phyloP scores from a whole-genome alignment of 108 stramenopile genomes.

The Discostella stelligeroides region DNA sequence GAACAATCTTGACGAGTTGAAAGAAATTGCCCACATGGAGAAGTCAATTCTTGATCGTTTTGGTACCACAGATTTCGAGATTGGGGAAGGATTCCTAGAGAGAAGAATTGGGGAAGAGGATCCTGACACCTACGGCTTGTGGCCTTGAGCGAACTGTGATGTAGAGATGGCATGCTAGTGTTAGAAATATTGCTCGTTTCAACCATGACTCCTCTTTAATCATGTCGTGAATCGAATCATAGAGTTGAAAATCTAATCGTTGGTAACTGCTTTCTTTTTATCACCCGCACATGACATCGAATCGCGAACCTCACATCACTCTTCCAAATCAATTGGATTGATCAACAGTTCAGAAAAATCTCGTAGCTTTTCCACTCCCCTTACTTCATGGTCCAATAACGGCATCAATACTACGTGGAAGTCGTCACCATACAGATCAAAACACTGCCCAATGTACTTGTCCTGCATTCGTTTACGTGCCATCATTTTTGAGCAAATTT shows the following conservation, averaged over 20 bases:
- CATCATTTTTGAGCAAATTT: conserved; percentile 96
- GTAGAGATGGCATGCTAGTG: too few species aligned
- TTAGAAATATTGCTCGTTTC: too few species aligned
- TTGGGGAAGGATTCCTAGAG: conserved; percentile 27
- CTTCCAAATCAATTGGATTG: conserved; percentile 89
- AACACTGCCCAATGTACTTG: conserved; percentile 99
- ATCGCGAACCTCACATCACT: conserved; percentile 12
- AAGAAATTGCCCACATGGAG: conserved; percentile 26
- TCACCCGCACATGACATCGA: too few species aligned
- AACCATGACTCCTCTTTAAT: too few species aligned
- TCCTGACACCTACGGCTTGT: conserved; percentile 25
- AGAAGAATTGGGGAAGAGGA: conserved; percentile 23
- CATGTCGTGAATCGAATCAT: too few species aligned
- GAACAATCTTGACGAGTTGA: conserved; percentile 19
- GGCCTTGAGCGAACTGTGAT: neutral
- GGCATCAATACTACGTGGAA: conserved; percentile 99
- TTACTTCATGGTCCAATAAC: conserved; percentile 96
- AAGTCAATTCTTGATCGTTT: conserved; percentile 27
- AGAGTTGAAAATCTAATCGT: too few species aligned
- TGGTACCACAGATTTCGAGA: conserved; percentile 29
- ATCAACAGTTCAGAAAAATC: conserved; percentile 88
- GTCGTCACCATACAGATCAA: conserved; percentile 98
- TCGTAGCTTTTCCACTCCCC: conserved; percentile 87
- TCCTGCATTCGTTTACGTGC: conserved; percentile 99
- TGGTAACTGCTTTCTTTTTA: neutral